Evolutionary conservation across 1,284 basidiomycete genomes (phyloP).

Genomic region (Schizophyllum commune): DNA sequence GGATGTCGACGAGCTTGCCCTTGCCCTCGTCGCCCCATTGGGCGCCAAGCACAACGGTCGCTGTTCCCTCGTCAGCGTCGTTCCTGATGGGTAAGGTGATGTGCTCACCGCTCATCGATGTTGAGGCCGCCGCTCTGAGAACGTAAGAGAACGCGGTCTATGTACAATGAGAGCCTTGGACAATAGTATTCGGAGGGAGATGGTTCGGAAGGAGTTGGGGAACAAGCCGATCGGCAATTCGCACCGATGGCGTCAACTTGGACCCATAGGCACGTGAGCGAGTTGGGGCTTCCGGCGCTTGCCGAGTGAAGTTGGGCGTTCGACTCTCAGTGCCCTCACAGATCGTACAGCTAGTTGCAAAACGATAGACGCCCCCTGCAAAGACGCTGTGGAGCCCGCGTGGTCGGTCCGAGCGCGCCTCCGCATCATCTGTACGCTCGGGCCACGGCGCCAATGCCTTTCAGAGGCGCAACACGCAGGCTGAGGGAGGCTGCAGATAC

Average conservation of each 20-base stretch:
- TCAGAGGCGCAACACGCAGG: too few species aligned
- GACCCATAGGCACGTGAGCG: too few species aligned
- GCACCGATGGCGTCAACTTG: neutral
- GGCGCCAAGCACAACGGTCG: conserved; percentile 76
- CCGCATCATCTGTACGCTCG: too few species aligned
- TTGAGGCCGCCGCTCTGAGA: neutral
- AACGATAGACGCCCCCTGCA: too few species aligned
- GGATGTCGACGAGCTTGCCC: conserved; percentile 92
- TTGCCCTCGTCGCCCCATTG: conserved; percentile 98
- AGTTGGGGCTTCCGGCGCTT: too few species aligned
- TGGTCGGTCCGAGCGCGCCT: too few species aligned
- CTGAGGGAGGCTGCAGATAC: too few species aligned
- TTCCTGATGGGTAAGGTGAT: neutral
- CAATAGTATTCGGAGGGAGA: neutral
- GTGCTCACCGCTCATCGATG: neutral
- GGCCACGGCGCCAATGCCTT: too few species aligned
- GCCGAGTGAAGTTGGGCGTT: too few species aligned
- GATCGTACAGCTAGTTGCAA: too few species aligned
- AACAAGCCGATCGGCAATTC: neutral
- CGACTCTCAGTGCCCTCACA: too few species aligned
- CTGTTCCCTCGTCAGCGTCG: conserved; percentile 22
- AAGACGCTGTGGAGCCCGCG: too few species aligned
- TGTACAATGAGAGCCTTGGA: neutral
- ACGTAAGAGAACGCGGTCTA: neutral
- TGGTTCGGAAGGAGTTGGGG: neutral